These are phyloP conservation scores for Nicotiana rustica DNA, from an alignment of 305 asterid species.

Conservation along the genomic window DNA sequence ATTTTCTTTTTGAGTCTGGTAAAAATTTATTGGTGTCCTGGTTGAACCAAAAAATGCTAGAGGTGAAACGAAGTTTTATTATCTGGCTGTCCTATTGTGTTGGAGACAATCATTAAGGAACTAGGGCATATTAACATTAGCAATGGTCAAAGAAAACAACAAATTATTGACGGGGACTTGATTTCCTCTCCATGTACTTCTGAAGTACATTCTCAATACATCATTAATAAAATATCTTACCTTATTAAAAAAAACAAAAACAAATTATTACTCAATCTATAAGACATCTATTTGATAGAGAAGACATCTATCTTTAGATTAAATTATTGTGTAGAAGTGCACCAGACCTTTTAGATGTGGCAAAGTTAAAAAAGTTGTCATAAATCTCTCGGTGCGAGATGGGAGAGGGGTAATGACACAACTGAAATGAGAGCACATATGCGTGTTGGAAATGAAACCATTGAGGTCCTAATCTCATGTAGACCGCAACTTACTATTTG, in stretches of 20 bases:
- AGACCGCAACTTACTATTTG: conserved; percentile 27
- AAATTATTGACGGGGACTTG: too few relatives aligned
- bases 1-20: conserved; percentile 15
- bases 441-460: not conserved
- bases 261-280: not conserved
- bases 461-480: conserved; percentile 27
- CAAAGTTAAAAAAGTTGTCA: conserved; percentile 2
- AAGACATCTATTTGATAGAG: not conserved
- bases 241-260: not conserved
- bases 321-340: not conserved
- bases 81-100: not conserved
- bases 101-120: not conserved
- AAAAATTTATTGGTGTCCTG: not conserved
- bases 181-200: too few relatives aligned
- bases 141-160: not conserved
- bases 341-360: conserved; percentile 5
- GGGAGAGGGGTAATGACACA: not conserved
- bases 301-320: conserved; percentile 6
- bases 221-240: too few relatives aligned
- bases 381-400: conserved; percentile 4
- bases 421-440: conserved; percentile 1
- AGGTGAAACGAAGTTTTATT: not conserved
- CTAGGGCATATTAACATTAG: not conserved
- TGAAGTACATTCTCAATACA: too few relatives aligned
- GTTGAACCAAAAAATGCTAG: not conserved